phyloP scores from a whole-genome alignment of 2,329 filamentous ascomycete genomes.

The Exophiala viscosa region DNA sequence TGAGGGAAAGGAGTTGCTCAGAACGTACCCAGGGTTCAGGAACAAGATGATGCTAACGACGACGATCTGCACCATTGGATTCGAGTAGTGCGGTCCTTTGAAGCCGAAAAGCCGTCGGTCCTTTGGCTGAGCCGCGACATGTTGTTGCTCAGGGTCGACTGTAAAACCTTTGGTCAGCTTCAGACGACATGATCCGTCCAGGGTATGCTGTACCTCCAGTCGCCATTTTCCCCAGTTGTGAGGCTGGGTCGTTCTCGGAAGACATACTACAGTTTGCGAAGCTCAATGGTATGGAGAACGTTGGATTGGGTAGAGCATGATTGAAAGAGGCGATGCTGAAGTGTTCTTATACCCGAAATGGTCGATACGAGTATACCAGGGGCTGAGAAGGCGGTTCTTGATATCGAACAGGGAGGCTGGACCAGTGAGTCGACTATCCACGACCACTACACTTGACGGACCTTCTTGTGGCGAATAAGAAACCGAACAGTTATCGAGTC shows the following conservation, averaged over 20 bases:
- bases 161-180: background rate
- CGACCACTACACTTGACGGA: background rate
- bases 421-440: background rate
- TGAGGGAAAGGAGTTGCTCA: slow-evolving; percentile 55
- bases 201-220: background rate
- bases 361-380: background rate
- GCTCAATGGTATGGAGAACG: background rate
- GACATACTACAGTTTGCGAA: background rate
- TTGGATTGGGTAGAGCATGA: background rate
- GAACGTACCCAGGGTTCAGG: slow-evolving; percentile 67
- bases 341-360: background rate
- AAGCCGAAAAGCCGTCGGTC: slow-evolving; percentile 24
- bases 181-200: background rate
- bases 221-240: background rate
- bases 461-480: background rate
- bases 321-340: background rate
- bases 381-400: background rate
- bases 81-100: slow-evolving; percentile 65
- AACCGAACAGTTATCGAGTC: background rate
- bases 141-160: slow-evolving; percentile 9
- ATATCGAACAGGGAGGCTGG: background rate
- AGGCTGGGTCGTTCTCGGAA: background rate
- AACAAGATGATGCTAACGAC: slow-evolving; percentile 69
- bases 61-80: slow-evolving; percentile 66
- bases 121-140: background rate